Conservation (phyloP, 768 basidiomycete genomes). For the Coprinellus micaceus region DNA sequence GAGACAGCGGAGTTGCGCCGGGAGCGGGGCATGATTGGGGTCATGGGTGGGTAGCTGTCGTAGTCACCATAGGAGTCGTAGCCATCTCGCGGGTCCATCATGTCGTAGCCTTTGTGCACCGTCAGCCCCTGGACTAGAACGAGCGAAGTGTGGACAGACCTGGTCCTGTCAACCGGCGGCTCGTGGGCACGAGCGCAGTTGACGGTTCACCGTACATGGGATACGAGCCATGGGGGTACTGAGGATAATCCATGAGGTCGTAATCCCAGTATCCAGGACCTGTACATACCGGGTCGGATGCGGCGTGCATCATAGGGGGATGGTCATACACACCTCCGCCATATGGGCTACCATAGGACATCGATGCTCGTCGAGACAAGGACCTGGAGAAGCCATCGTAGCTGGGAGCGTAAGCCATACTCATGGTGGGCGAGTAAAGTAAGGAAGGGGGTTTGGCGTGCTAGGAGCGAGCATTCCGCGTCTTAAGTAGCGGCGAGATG, state of each 20-base stretch:
- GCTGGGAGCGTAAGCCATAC: conserved; percentile 19
- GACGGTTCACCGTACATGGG: conserved; percentile 41
- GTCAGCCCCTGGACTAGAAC: not conserved
- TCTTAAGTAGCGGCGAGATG: not conserved
- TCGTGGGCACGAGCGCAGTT: conserved; percentile 33
- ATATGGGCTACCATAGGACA: conserved; percentile 31
- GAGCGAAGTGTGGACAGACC: conserved; percentile 27
- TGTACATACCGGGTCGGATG: conserved; percentile 31
- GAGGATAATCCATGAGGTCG: conserved; percentile 8
- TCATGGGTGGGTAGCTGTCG: conserved; percentile 25
- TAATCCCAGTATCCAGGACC: not conserved
- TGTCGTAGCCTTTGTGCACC: conserved; percentile 58
- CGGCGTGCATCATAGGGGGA: conserved; percentile 34
- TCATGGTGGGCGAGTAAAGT: conserved; percentile 1
- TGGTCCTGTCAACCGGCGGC: conserved; percentile 37
- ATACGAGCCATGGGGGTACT: conserved; percentile 47
- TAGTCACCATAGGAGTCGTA: conserved; percentile 43
- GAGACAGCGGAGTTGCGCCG: conserved; percentile 54
- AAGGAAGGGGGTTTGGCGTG: not conserved
- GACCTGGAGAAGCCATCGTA: conserved; percentile 26
- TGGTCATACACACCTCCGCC: conserved; percentile 34
- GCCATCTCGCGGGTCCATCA: conserved; percentile 40
- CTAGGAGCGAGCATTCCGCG: conserved; percentile 3
- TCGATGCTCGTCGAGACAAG: conserved; percentile 37
- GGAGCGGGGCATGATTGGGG: conserved; percentile 25